Percentiles rank a stretch among this genome's conserved stretches.
Conservation (phyloP, 768 basidiomycete genomes). For the Boletus huronensis region DNA sequence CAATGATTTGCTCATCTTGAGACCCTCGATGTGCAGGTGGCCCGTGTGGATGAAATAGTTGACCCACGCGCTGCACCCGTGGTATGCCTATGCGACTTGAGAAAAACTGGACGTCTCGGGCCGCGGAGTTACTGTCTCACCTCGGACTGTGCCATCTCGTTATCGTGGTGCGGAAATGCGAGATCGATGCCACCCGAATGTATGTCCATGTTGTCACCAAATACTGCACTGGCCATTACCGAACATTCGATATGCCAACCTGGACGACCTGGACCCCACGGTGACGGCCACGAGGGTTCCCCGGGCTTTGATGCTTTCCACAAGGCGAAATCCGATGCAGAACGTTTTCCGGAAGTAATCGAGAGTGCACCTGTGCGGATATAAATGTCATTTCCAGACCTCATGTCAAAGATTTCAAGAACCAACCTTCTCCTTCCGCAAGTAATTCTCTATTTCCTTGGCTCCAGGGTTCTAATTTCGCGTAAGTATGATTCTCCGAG, state of each 20-base stretch:
- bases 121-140: constrained; percentile 37
- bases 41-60: constrained; percentile 99
- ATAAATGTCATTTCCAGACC: background rate
- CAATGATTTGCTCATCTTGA: constrained; percentile 98
- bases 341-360: constrained; percentile 59
- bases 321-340: constrained; percentile 91
- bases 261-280: constrained; percentile 65
- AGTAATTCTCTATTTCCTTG: constrained; percentile 88
- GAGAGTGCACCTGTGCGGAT: constrained; percentile 52
- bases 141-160: constrained; percentile 97
- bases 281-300: constrained; percentile 94
- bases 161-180: constrained; percentile 99
- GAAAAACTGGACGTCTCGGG: background rate
- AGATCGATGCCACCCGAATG: constrained; percentile 97
- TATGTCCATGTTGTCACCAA: constrained; percentile 75
- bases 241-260: constrained; percentile 99
- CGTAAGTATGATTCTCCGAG: constrained; percentile 76
- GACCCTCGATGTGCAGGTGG: constrained; percentile 94
- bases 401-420: background rate
- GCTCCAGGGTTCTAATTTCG: constrained; percentile 94
- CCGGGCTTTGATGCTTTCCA: constrained; percentile 98
- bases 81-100: constrained; percentile 68
- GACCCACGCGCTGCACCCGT: constrained; percentile 90
- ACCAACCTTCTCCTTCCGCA: constrained; percentile 86
- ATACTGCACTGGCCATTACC: constrained; percentile 90